These are phyloP conservation scores for Halophytophthora polymorphica DNA, from an alignment of 352 stramenopile genomes.

Conservation along the genomic window DNA sequence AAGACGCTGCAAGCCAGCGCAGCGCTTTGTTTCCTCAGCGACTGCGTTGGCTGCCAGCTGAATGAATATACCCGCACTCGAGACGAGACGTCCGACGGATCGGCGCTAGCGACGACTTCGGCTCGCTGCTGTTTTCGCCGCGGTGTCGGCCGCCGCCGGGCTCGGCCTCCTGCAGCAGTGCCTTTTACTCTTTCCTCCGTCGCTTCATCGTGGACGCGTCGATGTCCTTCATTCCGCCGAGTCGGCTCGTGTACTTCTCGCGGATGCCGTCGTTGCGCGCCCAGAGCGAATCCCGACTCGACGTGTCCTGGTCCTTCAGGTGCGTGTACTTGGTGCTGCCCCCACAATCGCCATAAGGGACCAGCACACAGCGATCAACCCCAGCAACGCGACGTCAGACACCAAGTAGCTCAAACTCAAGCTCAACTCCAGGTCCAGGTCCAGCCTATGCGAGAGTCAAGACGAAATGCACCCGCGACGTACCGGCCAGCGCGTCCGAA, in stretches of 20 bases:
- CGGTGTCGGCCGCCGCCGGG: slow-evolving; percentile 34
- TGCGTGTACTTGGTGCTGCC: slow-evolving; percentile 96
- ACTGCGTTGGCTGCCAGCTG: slow-evolving; percentile 10
- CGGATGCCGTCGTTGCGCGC: slow-evolving; percentile 74
- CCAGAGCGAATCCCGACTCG: slow-evolving; percentile 76
- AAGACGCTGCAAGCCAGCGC: slow-evolving; percentile 5
- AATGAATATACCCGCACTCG: slow-evolving; percentile 37
- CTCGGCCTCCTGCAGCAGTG: slow-evolving; percentile 25
- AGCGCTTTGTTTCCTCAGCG: slow-evolving; percentile 21
- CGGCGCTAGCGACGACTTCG: slow-evolving; percentile 27
- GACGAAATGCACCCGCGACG: slow-evolving; percentile 7
- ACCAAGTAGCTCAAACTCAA: background rate
- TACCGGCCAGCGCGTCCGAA: slow-evolving; percentile 95
- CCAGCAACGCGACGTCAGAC: slow-evolving; percentile 6
- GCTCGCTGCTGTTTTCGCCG: slow-evolving; percentile 15
- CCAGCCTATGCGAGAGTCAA: slow-evolving; percentile 7
- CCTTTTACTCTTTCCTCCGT: slow-evolving; percentile 60
- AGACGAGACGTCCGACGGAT: slow-evolving; percentile 27
- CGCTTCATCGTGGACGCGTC: slow-evolving; percentile 43
- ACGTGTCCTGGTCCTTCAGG: slow-evolving; percentile 97
- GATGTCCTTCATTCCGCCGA: slow-evolving; percentile 74
- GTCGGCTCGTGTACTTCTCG: slow-evolving; percentile 73
- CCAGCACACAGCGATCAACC: slow-evolving; percentile 7
- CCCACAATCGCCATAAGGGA: slow-evolving; percentile 18
- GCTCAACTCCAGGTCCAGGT: background rate